Conservation (phyloP, 106 monocot species). For the Gastrodia elata region DNA sequence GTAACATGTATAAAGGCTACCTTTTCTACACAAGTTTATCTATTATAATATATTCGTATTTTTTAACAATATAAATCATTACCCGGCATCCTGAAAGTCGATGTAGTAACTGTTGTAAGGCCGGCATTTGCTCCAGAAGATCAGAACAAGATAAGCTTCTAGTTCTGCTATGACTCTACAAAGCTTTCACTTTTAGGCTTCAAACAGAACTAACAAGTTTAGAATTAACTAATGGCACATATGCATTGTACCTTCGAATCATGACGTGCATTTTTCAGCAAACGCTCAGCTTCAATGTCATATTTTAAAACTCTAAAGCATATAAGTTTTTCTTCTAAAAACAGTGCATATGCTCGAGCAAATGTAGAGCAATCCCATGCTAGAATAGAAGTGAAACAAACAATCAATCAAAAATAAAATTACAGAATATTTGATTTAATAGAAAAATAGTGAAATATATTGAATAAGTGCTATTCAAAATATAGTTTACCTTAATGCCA, state of each 20-base stretch:
- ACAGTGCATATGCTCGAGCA: conserved; percentile 57
- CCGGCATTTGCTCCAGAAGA: conserved; percentile 72
- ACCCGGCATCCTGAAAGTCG: conserved; percentile 71
- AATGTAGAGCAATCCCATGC: conserved; percentile 72
- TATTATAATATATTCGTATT: neutral
- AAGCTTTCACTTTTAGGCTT: neutral
- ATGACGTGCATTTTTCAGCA: conserved; percentile 26
- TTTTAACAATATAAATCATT: neutral
- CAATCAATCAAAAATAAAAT: conserved; percentile 2
- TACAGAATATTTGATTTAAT: neutral
- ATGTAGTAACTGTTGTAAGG: conserved; percentile 63
- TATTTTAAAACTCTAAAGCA: conserved; percentile 63
- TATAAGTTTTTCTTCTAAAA: conserved; percentile 49
- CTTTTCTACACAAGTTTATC: neutral
- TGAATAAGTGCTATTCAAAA: neutral
- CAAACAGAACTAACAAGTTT: neutral
- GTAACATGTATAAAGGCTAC: neutral
- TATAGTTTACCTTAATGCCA: neutral
- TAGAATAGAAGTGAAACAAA: conserved; percentile 10
- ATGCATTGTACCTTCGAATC: conserved; percentile 18
- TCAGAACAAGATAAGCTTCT: conserved; percentile 47
- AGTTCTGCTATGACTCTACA: conserved; percentile 69
- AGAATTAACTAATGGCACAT: conserved; percentile 5
- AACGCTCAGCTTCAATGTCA: conserved; percentile 60
- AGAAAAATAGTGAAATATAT: neutral